phyloP scores from a whole-genome alignment of 163 green algal genomes.

The Scenedesmus sp. region DNA sequence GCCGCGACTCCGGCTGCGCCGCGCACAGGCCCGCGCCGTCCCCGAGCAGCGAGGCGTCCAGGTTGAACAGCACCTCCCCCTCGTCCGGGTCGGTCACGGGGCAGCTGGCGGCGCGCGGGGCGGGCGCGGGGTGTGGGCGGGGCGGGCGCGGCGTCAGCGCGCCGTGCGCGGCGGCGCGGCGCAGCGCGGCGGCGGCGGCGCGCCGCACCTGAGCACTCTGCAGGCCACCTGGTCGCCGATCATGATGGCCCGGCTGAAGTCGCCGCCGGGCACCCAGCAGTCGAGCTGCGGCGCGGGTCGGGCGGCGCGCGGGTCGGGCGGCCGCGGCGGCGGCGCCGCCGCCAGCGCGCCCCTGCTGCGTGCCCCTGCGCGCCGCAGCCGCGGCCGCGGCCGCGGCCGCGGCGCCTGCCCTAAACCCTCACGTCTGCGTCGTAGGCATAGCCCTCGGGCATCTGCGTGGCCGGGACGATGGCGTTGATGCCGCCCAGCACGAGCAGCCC shows the following conservation, averaged over 20 bases:
- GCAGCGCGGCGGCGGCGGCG: neutral
- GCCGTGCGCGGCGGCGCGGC: neutral
- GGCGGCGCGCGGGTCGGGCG: too few relatives aligned
- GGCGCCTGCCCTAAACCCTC: neutral
- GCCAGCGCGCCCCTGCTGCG: too few relatives aligned
- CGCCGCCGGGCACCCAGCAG: constrained; percentile 25
- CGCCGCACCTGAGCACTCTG: constrained; percentile 33
- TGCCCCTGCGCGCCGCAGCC: too few relatives aligned
- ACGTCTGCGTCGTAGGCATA: constrained; percentile 14
- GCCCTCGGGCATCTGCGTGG: constrained; percentile 9
- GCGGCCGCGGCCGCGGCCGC: too few relatives aligned
- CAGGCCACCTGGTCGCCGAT: constrained; percentile 32
- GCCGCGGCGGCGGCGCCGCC: too few relatives aligned
- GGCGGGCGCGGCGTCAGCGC: neutral
- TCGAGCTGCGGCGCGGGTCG: neutral
- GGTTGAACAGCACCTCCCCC: constrained; percentile 31
- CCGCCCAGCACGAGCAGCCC: constrained; percentile 25
- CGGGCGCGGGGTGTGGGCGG: too few relatives aligned
- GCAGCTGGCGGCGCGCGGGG: neutral
- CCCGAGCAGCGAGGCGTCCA: constrained; percentile 5
- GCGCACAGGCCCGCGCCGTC: neutral
- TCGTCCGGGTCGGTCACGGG: constrained; percentile 18
- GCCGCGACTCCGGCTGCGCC: constrained; percentile 3
- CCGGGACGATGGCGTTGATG: constrained; percentile 20
- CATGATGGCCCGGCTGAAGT: constrained; percentile 17